A percentile compares a stretch with the other conserved stretches of the same genome.
Conservation (phyloP, 495 filamentous ascomycete genomes). For the Aspergillus leporis region DNA sequence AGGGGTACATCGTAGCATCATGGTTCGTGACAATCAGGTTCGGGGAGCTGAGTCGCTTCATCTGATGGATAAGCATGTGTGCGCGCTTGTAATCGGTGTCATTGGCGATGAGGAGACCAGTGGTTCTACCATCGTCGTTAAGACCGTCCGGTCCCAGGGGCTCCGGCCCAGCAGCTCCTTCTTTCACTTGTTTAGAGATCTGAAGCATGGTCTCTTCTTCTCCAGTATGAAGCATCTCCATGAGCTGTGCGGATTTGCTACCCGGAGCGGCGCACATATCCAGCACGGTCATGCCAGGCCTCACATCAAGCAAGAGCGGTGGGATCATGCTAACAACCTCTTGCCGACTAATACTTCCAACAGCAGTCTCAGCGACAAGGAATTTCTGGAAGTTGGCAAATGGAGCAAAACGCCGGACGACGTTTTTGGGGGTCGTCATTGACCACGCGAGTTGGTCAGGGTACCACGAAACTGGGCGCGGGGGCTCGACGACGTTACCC, state of each 20-base stretch:
- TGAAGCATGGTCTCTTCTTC: conserved; percentile 80
- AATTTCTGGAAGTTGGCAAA: conserved; percentile 97
- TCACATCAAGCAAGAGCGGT: conserved; percentile 86
- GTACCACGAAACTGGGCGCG: conserved; percentile 81
- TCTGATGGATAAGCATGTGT: conserved; percentile 96
- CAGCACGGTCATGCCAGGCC: conserved; percentile 86
- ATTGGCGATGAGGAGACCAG: conserved; percentile 90
- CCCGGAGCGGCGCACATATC: conserved; percentile 97
- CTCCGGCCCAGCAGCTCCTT: conserved; percentile 49
- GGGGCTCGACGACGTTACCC: conserved; percentile 76
- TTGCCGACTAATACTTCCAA: conserved; percentile 95
- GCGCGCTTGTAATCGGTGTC: conserved; percentile 92
- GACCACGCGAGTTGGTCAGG: conserved; percentile 91
- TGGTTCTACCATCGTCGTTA: conserved; percentile 83
- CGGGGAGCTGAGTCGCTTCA: conserved; percentile 93
- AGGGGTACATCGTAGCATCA: conserved; percentile 93
- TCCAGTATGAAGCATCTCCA: conserved; percentile 89
- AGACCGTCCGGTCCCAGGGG: conserved; percentile 46
- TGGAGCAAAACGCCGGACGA: conserved; percentile 85
- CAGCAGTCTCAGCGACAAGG: conserved; percentile 93
- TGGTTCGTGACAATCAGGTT: conserved; percentile 98
- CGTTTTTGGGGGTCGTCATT: conserved; percentile 94
- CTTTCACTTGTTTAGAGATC: conserved; percentile 52
- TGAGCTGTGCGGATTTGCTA: conserved; percentile 91
- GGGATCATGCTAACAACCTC: conserved; percentile 99